Base-by-base conservation (phyloP, 345 rosid genomes). In the Euphorbia tirucalli region DNA sequence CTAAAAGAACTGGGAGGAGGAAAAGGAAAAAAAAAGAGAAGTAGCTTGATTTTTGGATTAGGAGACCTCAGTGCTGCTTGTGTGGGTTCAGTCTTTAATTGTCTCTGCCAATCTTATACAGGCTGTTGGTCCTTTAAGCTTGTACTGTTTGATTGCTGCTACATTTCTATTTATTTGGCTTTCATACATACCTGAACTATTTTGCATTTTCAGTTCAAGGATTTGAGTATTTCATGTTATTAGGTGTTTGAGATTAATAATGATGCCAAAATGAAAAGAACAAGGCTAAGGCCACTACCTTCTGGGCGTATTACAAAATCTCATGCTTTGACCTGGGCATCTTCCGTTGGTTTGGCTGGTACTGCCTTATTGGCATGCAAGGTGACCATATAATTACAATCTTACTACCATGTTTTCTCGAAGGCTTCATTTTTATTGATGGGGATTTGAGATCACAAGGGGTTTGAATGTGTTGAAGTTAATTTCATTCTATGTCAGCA, bases 191-290 rank as follows among this genome's bases (percentile, higher is more conserved):
- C 1, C 48, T 56, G 22, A 13, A 21, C 41, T 25, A 0, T 43
- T 71, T 46, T 71, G 44, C 6, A 22, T 32, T 32, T 35, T 16
- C 22, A 11, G n/a, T 9, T 24, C 11, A 54, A 65, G 31, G n/a
- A 1, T 59, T 32, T 32, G 31, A 27, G 11, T 32, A 41, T 14
- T 68, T 27, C 27, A 18, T 65, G 67, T 41, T 30, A 0, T 46
- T 48, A 94, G 97, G 90, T 89, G 65, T 86, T 95, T 63, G 99
- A 95, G 89, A 82, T 88, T 73, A 88, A 76, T 2, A 89, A 90
- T 80, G 99, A 95, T 86, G 85, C 93, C 60, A 89, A 84, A 89
- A 95, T 95, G 99, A 95, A 89, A 82, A 83, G 97, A 78, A 95
- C 99, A 11, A 89, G 50, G 85, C 75, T 14, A 73, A 82, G 97